phyloP scores from a whole-genome alignment of 176 grass and related monocot genomes.

The Oryza australiensis region DNA sequence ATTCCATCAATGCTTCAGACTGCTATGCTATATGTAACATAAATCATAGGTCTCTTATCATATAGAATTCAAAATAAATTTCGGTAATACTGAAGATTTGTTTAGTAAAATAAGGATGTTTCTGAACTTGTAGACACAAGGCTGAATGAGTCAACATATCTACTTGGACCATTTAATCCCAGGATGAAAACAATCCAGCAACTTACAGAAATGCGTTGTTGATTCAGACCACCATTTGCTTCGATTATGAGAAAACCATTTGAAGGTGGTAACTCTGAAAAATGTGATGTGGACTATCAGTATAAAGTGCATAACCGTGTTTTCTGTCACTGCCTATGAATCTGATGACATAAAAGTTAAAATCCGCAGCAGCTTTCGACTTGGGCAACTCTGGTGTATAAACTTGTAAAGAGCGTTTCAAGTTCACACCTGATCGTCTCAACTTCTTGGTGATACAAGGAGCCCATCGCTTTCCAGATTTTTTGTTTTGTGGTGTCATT shows the following conservation, averaged over 20 bases:
- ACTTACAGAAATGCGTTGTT: slow-evolving; percentile 95
- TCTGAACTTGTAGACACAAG: neutral
- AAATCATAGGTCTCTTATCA: neutral
- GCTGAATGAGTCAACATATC: neutral
- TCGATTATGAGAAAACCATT: slow-evolving; percentile 93
- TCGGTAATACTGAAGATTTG: neutral
- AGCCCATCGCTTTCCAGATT: slow-evolving; percentile 57
- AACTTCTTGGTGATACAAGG: slow-evolving; percentile 58
- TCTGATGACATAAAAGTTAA: neutral
- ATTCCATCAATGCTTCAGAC: neutral
- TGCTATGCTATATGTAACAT: neutral
- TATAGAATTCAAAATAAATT: neutral
- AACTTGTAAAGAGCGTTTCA: slow-evolving; percentile 21
- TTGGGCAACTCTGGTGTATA: neutral
- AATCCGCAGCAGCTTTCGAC: neutral
- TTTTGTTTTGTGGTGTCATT: slow-evolving; percentile 52
- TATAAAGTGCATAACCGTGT: slow-evolving; percentile 10
- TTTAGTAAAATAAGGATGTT: slow-evolving; percentile 4
- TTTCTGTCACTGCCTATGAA: slow-evolving; percentile 7
- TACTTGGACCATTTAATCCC: slow-evolving; percentile 7
- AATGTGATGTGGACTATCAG: slow-evolving; percentile 29
- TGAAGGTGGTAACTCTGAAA: slow-evolving; percentile 72
- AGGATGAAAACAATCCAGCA: slow-evolving; percentile 20
- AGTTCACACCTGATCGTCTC: slow-evolving; percentile 61
- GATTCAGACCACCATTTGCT: slow-evolving; percentile 96